These are phyloP conservation scores for Kurtzmaniella natalensis DNA, from an alignment of 1,139 yeast genomes.

Conservation along the genomic window DNA sequence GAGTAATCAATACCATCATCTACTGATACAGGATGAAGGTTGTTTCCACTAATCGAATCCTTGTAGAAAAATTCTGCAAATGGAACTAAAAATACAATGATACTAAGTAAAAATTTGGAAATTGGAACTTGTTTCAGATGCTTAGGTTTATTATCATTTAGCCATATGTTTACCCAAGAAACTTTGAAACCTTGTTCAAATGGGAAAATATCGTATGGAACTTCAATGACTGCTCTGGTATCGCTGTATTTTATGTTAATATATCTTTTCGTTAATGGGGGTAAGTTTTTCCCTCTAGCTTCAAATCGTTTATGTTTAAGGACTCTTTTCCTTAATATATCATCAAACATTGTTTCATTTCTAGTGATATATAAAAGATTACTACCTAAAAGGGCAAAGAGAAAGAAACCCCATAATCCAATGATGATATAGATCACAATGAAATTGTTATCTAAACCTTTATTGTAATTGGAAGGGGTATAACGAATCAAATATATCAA, in stretches of 20 bases:
- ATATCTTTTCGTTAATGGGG: constrained; percentile 15
- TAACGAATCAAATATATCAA: constrained; percentile 22
- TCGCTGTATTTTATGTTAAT: constrained; percentile 23
- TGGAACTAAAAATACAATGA: constrained; percentile 24
- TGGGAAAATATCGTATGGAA: constrained; percentile 20
- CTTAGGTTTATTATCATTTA: constrained; percentile 21
- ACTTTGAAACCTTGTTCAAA: constrained; percentile 26
- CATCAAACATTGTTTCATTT: constrained; percentile 47
- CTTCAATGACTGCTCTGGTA: constrained; percentile 27
- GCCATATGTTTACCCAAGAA: constrained; percentile 33
- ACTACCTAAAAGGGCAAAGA: constrained; percentile 29
- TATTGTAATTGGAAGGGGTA: constrained; percentile 20
- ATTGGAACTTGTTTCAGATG: neutral
- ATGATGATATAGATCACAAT: constrained; percentile 37
- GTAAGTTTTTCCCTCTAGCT: neutral
- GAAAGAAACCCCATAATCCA: constrained; percentile 40
- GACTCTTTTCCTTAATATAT: constrained; percentile 19
- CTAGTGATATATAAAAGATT: constrained; percentile 33
- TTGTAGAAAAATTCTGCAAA: constrained; percentile 17
- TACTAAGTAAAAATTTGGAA: constrained; percentile 12
- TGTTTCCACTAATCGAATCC: constrained; percentile 12
- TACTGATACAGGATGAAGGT: neutral
- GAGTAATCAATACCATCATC: constrained; percentile 8
- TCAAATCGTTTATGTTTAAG: constrained; percentile 21
- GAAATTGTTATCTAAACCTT: constrained; percentile 40